Conservation (phyloP, 352 stramenopile species). For the Phytophthora sojae region DNA sequence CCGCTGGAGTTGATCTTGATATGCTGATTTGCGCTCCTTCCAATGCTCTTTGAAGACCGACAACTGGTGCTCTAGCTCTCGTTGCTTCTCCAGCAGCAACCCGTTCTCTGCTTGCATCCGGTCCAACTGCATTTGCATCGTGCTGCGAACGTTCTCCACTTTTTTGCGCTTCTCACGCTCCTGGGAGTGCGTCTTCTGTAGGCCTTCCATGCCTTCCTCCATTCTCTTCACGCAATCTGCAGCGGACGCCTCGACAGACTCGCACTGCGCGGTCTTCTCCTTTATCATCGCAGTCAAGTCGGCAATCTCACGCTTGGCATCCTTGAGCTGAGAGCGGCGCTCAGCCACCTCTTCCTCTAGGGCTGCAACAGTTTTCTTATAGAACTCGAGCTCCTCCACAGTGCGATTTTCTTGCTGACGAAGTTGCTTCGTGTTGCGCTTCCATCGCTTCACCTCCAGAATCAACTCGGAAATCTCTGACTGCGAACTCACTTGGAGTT, state of each 20-base stretch:
- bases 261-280: conserved; percentile 49
- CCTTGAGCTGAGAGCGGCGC: conserved; percentile 41
- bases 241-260: conserved; percentile 56
- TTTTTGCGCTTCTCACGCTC: conserved; percentile 67
- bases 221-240: conserved; percentile 56
- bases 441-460: conserved; percentile 55
- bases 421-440: conserved; percentile 55
- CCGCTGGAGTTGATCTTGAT: conserved; percentile 53
- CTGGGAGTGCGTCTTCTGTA: conserved; percentile 45
- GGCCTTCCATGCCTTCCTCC: conserved; percentile 32
- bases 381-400: conserved; percentile 45
- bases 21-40: conserved; percentile 52
- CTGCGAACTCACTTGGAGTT: conserved; percentile 44
- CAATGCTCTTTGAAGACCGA: conserved; percentile 51
- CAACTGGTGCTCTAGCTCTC: conserved; percentile 45
- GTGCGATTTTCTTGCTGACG: conserved; percentile 44
- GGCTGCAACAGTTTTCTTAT: conserved; percentile 43
- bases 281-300: conserved; percentile 40
- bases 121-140: conserved; percentile 49
- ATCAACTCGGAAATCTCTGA: conserved; percentile 47
- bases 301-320: conserved; percentile 42
- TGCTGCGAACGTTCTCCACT: conserved; percentile 41
- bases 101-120: conserved; percentile 38
- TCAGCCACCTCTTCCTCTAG: conserved; percentile 48
- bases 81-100: conserved; percentile 44